Conservation (phyloP, 1,139 yeast species). For the Tardiomyces digboiensis region DNA sequence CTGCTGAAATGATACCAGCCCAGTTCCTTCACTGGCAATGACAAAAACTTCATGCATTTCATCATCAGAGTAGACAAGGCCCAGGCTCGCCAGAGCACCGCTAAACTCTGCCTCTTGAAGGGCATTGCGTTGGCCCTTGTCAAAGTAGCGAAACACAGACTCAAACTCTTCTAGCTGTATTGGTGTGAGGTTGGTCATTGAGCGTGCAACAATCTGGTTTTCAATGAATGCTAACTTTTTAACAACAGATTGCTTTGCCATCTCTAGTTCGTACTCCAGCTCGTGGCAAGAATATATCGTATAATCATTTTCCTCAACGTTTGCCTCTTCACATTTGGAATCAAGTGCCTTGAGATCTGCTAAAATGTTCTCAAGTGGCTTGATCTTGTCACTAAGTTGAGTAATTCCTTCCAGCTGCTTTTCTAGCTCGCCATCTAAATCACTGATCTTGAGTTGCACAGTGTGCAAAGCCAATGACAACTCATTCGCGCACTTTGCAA, state of each 20-base stretch:
- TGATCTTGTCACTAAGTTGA: constrained; percentile 23
- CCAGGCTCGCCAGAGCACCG: constrained; percentile 33
- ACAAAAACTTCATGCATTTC: constrained; percentile 30
- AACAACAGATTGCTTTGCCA: constrained; percentile 29
- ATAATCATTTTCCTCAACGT: constrained; percentile 33
- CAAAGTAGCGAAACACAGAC: constrained; percentile 33
- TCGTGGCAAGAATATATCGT: constrained; percentile 32
- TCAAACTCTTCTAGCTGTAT: constrained; percentile 34
- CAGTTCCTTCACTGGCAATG: constrained; percentile 20
- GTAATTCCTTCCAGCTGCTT: constrained; percentile 27
- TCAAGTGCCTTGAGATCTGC: constrained; percentile 20
- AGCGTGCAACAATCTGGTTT: constrained; percentile 32
- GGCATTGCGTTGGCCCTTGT: constrained; percentile 26
- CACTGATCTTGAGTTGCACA: constrained; percentile 23
- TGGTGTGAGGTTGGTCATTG: constrained; percentile 31
- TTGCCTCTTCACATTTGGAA: constrained; percentile 26
- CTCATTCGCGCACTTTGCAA: constrained; percentile 32
- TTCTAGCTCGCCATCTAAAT: constrained; percentile 31
- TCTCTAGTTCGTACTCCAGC: constrained; percentile 30
- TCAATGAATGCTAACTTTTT: constrained; percentile 32
- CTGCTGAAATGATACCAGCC: constrained; percentile 28
- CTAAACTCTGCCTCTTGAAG: constrained; percentile 29
- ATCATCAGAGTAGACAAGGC: constrained; percentile 27
- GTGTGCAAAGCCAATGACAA: constrained; percentile 24
- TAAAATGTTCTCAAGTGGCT: constrained; percentile 24